Base-by-base conservation (phyloP, 768 basidiomycete genomes). In the Panaeolus cyanescens region DNA sequence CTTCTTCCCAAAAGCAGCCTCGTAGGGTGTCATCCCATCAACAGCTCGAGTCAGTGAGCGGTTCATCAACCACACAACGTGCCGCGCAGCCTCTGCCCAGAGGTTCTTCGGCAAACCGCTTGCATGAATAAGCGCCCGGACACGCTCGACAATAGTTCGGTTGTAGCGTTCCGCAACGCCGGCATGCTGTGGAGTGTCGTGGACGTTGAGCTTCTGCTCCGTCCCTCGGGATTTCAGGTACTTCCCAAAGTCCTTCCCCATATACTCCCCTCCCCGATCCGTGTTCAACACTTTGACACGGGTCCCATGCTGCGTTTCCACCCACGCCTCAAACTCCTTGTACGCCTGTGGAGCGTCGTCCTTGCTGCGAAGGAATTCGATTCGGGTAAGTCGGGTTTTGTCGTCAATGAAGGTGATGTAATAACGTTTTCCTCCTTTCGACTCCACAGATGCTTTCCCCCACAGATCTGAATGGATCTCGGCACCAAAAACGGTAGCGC, bases 211-310 rank as follows among this genome's bases (percentile, higher is more conserved):
- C n/a, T n/a, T n/a, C n/a, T n/a, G n/a, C n/a, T n/a, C n/a, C n/a
- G n/a, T n/a, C n/a, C n/a, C n/a, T n/a, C n/a, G n/a, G n/a, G n/a
- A n/a, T n/a, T n/a, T n/a, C n/a, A n/a, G n/a, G n/a, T n/a, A n/a
- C n/a, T n/a, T n/a, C n/a, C n/a, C n/a, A n/a, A n/a, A n/a, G n/a
- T n/a, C n/a, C n/a, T n/a, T n/a, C n/a, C n/a, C n/a, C n/a, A n/a
- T n/a, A n/a, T n/a, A n/a, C n/a, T n/a, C n/a, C n/a, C 59, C 59
- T 3, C 83, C 79, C 10, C 69, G 67, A 67, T 85, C 80, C 0
- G 72, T 74, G 39, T 72, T 76, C 1, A 83, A 62, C 7, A 40
- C 28, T 53, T 78, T 75, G 59, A 81, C 64, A 0, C 42, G 53
- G n/a, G n/a, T n/a, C n/a, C n/a, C n/a, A n/a, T 65, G 59, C 56